Evolutionary conservation across 192 early-diverging fungal species (phyloP).

Genomic region (Coemansia guatemalensis): DNA sequence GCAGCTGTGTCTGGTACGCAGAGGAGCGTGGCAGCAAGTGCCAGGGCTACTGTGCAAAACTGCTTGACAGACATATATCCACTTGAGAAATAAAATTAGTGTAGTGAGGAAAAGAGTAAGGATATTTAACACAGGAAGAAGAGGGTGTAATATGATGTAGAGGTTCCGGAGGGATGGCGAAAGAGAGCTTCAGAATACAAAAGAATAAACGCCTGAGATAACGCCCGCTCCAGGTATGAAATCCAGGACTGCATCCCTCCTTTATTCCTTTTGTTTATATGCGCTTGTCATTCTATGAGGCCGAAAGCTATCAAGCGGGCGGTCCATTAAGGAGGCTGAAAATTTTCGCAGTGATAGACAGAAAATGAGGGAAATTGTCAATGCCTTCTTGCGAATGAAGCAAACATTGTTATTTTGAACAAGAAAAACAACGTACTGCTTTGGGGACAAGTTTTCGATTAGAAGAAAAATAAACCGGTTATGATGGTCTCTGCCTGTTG

Average conservation of each 20-base stretch:
- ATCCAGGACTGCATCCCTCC: too few relatives aligned
- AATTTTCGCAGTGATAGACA: not conserved
- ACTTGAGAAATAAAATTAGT: constrained; percentile 1
- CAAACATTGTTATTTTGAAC: too few relatives aligned
- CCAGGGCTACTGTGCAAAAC: not conserved
- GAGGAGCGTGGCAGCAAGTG: not conserved
- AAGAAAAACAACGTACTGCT: constrained; percentile 4
- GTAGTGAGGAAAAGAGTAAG: not conserved
- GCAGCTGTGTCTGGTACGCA: constrained; percentile 1
- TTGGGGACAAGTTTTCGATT: constrained; percentile 5
- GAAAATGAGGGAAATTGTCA: not conserved
- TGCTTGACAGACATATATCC: not conserved
- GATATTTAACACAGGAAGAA: constrained; percentile 1
- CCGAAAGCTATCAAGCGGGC: too few relatives aligned
- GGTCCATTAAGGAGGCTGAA: too few relatives aligned
- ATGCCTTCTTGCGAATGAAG: too few relatives aligned
- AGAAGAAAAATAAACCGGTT: constrained; percentile 12
- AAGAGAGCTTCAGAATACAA: too few relatives aligned
- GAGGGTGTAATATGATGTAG: not conserved
- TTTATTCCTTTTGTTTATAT: too few relatives aligned
- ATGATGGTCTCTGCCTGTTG: too few relatives aligned
- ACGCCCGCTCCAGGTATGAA: too few relatives aligned
- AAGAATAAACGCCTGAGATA: too few relatives aligned
- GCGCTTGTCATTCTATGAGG: too few relatives aligned
- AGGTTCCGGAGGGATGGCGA: too few relatives aligned